Percentiles rank a stretch among this genome's conserved stretches.
phyloP scores from a whole-genome alignment of 208 protist genomes.

The Perkinsela sp. region DNA sequence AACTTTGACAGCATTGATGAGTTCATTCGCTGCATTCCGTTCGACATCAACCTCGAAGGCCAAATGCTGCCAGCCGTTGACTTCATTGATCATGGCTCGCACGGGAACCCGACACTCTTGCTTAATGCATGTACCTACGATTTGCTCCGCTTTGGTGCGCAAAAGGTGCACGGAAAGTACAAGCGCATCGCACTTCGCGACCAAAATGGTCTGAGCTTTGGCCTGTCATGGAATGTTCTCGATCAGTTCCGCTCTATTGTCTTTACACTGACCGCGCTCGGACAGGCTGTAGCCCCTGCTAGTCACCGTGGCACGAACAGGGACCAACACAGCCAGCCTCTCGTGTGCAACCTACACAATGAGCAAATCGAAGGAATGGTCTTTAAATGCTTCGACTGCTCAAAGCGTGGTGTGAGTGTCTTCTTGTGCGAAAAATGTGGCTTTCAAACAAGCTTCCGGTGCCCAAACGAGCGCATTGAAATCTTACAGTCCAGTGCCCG shows the following conservation, averaged over 20 bases:
- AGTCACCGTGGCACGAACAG: background rate
- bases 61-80: slow-evolving; percentile 38
- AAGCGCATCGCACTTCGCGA: slow-evolving; percentile 46
- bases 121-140: slow-evolving; percentile 52
- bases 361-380: slow-evolving; percentile 2
- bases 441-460: slow-evolving; percentile 5
- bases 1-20: slow-evolving; percentile 39
- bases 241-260: slow-evolving; percentile 10
- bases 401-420: slow-evolving; percentile 4
- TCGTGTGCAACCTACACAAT: slow-evolving; percentile 2
- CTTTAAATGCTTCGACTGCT: slow-evolving; percentile 6
- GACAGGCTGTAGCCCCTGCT: slow-evolving; percentile 4
- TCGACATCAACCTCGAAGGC: slow-evolving; percentile 42
- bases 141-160: slow-evolving; percentile 40
- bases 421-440: slow-evolving; percentile 6
- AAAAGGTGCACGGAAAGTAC: slow-evolving; percentile 47
- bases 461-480: slow-evolving; percentile 5
- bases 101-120: slow-evolving; percentile 43
- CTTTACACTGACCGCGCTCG: slow-evolving; percentile 3
- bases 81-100: slow-evolving; percentile 37
- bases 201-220: slow-evolving; percentile 59
- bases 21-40: slow-evolving; percentile 30
- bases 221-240: slow-evolving; percentile 37
- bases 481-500: slow-evolving; percentile 1
- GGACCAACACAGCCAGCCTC: slow-evolving; percentile 3